These are phyloP conservation scores for Naganishia vaughanmartiniae DNA, from an alignment of 768 basidiomycete species.

Conservation along the genomic window DNA sequence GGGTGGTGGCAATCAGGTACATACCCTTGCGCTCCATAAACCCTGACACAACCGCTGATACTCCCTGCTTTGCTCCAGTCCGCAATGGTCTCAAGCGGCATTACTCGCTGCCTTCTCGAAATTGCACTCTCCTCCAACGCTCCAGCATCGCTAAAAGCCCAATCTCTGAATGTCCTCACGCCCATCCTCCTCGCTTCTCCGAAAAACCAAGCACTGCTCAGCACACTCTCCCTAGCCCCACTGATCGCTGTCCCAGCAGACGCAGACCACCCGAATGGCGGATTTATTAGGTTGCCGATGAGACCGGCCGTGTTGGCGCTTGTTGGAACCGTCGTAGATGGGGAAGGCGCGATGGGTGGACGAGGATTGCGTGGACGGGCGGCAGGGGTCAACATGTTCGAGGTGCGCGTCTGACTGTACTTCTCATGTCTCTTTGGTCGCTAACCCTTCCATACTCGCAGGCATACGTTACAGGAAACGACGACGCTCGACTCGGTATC, in stretches of 20 bases:
- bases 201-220: constrained; percentile 69
- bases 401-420: constrained; percentile 47
- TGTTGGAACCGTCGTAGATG: constrained; percentile 66
- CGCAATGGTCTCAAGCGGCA: constrained; percentile 54
- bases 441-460: not conserved
- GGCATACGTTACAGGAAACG: constrained; percentile 53
- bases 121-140: constrained; percentile 90
- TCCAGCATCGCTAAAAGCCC: constrained; percentile 79
- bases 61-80: constrained; percentile 33
- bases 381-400: constrained; percentile 76
- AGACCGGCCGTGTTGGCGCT: constrained; percentile 78
- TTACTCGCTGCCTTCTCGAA: constrained; percentile 76
- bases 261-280: constrained; percentile 57
- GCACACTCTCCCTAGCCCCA: constrained; percentile 72
- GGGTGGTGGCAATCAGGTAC: constrained; percentile 53
- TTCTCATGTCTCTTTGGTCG: no score
- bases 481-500: constrained; percentile 52
- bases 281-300: constrained; percentile 66
- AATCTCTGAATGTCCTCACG: constrained; percentile 67
- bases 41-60: constrained; percentile 20
- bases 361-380: constrained; percentile 68
- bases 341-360: constrained; percentile 76
- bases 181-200: constrained; percentile 63
- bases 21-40: constrained; percentile 21
- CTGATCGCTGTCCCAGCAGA: constrained; percentile 65